These are phyloP conservation scores for Thermomucor indicae-seudaticae DNA, from an alignment of 371 early-diverging fungal species.

Conservation along the genomic window DNA sequence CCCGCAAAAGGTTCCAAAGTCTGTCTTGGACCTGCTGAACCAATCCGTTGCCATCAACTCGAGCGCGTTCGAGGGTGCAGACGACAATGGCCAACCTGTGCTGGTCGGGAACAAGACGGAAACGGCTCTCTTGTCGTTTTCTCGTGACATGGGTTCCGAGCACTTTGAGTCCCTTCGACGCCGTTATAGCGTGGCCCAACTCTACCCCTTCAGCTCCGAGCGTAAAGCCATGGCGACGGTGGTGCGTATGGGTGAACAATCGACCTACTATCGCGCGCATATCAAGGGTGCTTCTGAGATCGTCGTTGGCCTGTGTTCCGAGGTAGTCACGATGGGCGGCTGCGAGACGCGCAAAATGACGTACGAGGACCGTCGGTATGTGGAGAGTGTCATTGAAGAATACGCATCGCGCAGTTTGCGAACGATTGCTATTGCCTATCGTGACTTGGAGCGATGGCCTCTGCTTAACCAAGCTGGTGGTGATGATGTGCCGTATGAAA, in stretches of 20 bases:
- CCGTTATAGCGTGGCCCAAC: conserved; percentile 43
- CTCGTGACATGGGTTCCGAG: conserved; percentile 46
- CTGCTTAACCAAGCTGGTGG: conserved; percentile 64
- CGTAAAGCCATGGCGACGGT: conserved; percentile 88
- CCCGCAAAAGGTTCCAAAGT: conserved; percentile 24
- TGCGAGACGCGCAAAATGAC: no score
- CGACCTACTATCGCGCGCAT: conserved; percentile 53
- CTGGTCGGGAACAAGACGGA: conserved; percentile 84
- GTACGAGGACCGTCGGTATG: conserved; percentile 37
- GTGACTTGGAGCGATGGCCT: conserved; percentile 57
- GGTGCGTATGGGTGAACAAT: conserved; percentile 38
- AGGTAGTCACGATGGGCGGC: conserved; percentile 32
- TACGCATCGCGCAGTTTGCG: conserved; percentile 58
- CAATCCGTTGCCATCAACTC: conserved; percentile 68
- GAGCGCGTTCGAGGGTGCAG: conserved; percentile 68
- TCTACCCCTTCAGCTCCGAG: conserved; percentile 80
- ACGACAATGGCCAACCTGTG: conserved; percentile 45
- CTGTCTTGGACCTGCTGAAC: conserved; percentile 36
- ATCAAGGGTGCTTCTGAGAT: conserved; percentile 91
- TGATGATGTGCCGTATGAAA: conserved; percentile 26
- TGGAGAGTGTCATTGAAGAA: conserved; percentile 54
- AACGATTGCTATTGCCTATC: conserved; percentile 69
- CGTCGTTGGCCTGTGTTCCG: conserved; percentile 46
- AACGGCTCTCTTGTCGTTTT: conserved; percentile 72
- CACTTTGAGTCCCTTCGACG: conserved; percentile 47